These are phyloP conservation scores for Aquanectria penicillioides DNA, from an alignment of 2,329 filamentous ascomycete species.

Conservation along the genomic window DNA sequence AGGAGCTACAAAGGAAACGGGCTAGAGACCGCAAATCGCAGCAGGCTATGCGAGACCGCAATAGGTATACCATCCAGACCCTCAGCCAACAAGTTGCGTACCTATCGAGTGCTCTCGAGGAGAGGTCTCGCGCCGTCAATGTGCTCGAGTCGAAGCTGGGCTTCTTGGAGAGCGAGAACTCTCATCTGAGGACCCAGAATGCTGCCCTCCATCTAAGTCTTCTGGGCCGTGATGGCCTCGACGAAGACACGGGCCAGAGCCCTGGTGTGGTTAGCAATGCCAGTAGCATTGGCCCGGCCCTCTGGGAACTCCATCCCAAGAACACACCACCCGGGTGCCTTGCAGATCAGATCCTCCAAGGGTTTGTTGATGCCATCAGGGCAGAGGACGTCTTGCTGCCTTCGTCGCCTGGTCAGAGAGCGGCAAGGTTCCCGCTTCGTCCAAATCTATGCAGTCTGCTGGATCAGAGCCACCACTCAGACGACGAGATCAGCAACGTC, in stretches of 20 bases:
- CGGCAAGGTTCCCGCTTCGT: conserved; percentile 29
- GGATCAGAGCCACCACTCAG: conserved; percentile 33
- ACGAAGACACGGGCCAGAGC: conserved; percentile 11
- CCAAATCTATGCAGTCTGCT: conserved; percentile 41
- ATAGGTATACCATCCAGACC: conserved; percentile 44
- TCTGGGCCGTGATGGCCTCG: conserved; percentile 30
- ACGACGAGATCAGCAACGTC: conserved; percentile 46
- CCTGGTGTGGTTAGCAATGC: conserved; percentile 22
- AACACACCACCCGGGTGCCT: conserved; percentile 39
- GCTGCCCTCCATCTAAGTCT: conserved; percentile 43
- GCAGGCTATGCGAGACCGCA: conserved; percentile 47
- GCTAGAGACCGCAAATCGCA: conserved; percentile 46
- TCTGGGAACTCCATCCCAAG: conserved; percentile 39
- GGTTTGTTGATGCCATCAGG: conserved; percentile 36
- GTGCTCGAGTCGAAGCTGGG: conserved; percentile 32
- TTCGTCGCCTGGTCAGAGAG: conserved; percentile 14
- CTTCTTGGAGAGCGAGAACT: conserved; percentile 41
- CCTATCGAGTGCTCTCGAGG: conserved; percentile 38
- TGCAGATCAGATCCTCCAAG: conserved; percentile 43
- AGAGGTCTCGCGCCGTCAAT: conserved; percentile 30
- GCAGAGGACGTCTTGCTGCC: conserved; percentile 23
- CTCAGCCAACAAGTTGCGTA: conserved; percentile 43
- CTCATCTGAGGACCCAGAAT: conserved; percentile 43
- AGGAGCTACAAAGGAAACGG: conserved; percentile 44
- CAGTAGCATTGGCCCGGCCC: conserved; percentile 17